phyloP scores from a whole-genome alignment of 805 yeast genomes.

The Sungouiella thailandica region DNA sequence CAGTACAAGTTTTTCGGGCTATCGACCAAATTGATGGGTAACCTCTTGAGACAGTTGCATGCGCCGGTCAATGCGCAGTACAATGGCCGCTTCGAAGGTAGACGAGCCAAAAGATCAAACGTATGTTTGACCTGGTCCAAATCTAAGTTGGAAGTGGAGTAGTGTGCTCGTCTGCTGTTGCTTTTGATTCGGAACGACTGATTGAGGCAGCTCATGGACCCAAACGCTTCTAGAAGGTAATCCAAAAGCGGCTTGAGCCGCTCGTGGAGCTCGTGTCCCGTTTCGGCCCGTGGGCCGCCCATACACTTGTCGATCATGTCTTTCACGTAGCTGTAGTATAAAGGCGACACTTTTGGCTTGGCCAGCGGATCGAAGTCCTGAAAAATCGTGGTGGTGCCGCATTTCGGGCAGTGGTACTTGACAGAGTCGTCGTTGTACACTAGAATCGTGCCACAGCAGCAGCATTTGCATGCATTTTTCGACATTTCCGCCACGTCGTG shows the following conservation, averaged over 20 bases:
- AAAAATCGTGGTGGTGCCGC: constrained; percentile 46
- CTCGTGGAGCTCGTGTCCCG: constrained; percentile 21
- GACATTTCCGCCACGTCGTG: constrained; percentile 1
- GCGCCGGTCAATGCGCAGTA: constrained; percentile 50
- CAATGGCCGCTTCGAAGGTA: constrained; percentile 62
- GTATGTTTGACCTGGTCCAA: constrained; percentile 41
- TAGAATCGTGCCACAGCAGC: constrained; percentile 35
- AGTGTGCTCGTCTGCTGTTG: constrained; percentile 28
- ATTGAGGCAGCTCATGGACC: constrained; percentile 44
- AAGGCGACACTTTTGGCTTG: constrained; percentile 3
- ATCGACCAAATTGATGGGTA: constrained; percentile 31
- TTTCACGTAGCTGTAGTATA: constrained; percentile 31
- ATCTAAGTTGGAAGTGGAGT: constrained; percentile 46
- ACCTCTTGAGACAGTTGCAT: constrained; percentile 46
- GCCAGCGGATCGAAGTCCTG: constrained; percentile 7
- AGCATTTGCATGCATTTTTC: constrained; percentile 23
- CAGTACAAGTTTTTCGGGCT: constrained; percentile 47
- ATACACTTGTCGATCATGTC: constrained; percentile 32
- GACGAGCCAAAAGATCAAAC: constrained; percentile 40
- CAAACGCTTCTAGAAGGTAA: constrained; percentile 44
- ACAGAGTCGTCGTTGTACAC: constrained; percentile 22
- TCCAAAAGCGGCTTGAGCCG: constrained; percentile 48
- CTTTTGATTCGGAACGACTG: constrained; percentile 45
- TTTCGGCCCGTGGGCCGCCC: not conserved
- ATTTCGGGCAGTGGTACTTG: constrained; percentile 58